Percentiles rank a stretch among this genome's conserved stretches.
These are phyloP conservation scores for Cercospora brassicicola DNA, from an alignment of 2,329 filamentous ascomycete species.

Conservation along the genomic window DNA sequence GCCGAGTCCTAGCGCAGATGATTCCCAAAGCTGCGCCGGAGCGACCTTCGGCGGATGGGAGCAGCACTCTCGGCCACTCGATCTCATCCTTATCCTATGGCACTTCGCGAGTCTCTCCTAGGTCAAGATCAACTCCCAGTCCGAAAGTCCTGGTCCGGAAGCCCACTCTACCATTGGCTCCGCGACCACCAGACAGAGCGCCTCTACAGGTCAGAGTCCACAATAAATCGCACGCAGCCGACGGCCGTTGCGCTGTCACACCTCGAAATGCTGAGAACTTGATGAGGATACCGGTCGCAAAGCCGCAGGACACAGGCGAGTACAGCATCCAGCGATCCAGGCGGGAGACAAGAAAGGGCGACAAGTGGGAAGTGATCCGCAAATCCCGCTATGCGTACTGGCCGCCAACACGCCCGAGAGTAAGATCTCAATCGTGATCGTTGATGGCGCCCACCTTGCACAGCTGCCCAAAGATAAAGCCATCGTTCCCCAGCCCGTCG, in stretches of 20 bases:
- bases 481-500: constrained; percentile 17
- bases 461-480: constrained; percentile 20
- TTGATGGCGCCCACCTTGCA: background rate
- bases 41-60: background rate
- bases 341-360: constrained; percentile 3
- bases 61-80: background rate
- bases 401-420: constrained; percentile 6
- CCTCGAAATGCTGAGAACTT: background rate
- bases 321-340: constrained; percentile 10
- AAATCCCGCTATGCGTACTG: constrained; percentile 17
- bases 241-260: background rate
- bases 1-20: background rate
- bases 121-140: background rate
- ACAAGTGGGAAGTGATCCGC: constrained; percentile 9
- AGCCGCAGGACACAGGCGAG: background rate
- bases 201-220: background rate
- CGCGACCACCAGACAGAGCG: background rate
- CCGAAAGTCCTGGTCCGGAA: background rate
- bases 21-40: background rate
- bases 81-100: background rate
- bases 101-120: background rate
- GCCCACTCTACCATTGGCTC: background rate
- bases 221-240: background rate
- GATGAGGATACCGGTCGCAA: background rate
- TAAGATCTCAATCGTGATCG: background rate